Evolutionary conservation across 1,284 basidiomycete species (phyloP).

Genomic region (Cryptococcus neoformans): DNA sequence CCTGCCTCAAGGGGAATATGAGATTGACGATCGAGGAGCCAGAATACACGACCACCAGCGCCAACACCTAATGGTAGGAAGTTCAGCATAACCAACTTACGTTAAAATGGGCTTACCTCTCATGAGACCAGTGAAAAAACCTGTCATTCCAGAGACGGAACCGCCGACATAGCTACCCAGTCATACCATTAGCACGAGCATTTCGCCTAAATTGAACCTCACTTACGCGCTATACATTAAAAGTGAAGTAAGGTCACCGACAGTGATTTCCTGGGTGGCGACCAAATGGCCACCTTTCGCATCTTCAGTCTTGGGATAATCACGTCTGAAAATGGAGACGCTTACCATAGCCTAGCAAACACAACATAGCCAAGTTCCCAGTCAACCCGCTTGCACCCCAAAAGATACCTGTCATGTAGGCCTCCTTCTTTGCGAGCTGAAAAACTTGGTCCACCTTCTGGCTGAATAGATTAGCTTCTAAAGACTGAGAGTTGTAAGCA

Average conservation of each 20-base stretch:
- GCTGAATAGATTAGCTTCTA: constrained; percentile 61
- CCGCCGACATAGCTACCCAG: constrained; percentile 47
- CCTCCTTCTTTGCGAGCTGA: constrained; percentile 77
- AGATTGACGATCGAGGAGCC: constrained; percentile 77
- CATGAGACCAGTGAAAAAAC: constrained; percentile 38
- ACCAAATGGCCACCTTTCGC: constrained; percentile 82
- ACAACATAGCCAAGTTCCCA: constrained; percentile 88
- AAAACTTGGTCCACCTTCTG: constrained; percentile 66
- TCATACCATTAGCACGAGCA: background rate
- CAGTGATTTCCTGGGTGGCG: constrained; percentile 77
- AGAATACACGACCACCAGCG: constrained; percentile 88
- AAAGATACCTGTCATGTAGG: constrained; percentile 85
- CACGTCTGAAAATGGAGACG: background rate
- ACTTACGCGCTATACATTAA: constrained; percentile 87
- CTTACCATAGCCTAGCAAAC: constrained; percentile 83
- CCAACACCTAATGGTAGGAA: constrained; percentile 59
- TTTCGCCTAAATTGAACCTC: constrained; percentile 8
- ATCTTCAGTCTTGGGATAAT: background rate
- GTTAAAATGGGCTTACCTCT: no score
- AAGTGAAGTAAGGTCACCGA: constrained; percentile 85
- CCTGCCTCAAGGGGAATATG: constrained; percentile 53
- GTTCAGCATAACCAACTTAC: background rate
- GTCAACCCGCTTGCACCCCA: constrained; percentile 92
- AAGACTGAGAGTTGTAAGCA: constrained; percentile 71
- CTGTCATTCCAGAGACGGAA: constrained; percentile 50